Conservation (phyloP, 768 basidiomycete genomes). For the Cyclocybe cylindracea region DNA sequence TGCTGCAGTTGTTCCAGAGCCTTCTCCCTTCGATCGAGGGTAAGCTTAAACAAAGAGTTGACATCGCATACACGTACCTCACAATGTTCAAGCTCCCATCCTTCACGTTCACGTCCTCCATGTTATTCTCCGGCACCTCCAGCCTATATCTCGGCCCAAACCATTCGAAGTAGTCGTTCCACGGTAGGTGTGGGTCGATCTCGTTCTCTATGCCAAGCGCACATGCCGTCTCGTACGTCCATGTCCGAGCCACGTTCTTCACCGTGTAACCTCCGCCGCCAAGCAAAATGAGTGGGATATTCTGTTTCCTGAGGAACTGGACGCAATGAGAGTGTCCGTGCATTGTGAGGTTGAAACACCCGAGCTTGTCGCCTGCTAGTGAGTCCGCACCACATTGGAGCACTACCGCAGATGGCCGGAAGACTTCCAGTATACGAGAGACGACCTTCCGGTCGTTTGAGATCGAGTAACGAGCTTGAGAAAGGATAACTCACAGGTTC, state of each 20-base stretch:
- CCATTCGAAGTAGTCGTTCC: slow-evolving; percentile 95
- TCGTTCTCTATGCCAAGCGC: slow-evolving; percentile 84
- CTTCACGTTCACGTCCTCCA: slow-evolving; percentile 88
- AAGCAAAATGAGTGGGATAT: slow-evolving; percentile 86
- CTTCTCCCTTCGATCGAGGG: slow-evolving; percentile 23
- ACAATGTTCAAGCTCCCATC: slow-evolving; percentile 82
- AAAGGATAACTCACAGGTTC: slow-evolving; percentile 67
- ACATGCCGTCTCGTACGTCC: slow-evolving; percentile 97
- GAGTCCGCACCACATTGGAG: slow-evolving; percentile 98
- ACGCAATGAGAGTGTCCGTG: slow-evolving; percentile 93
- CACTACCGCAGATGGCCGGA: slow-evolving; percentile 82
- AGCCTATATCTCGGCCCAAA: slow-evolving; percentile 94
- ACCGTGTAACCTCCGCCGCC: slow-evolving; percentile 98
- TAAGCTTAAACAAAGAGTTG: not conserved
- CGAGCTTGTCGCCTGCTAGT: slow-evolving; percentile 91
- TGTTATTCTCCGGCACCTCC: slow-evolving; percentile 89
- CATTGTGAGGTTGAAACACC: slow-evolving; percentile 96
- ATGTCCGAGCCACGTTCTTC: slow-evolving; percentile 92
- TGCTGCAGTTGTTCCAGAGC: slow-evolving; percentile 47
- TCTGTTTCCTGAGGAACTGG: slow-evolving; percentile 78
- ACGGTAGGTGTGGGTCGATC: slow-evolving; percentile 78
- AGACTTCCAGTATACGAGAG: slow-evolving; percentile 83
- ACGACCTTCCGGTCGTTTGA: slow-evolving; percentile 58
- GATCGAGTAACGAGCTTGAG: not conserved
- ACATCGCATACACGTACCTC: slow-evolving; percentile 46